These are phyloP conservation scores for Kwoniella newhampshirensis DNA, from an alignment of 768 basidiomycete species.

Conservation along the genomic window DNA sequence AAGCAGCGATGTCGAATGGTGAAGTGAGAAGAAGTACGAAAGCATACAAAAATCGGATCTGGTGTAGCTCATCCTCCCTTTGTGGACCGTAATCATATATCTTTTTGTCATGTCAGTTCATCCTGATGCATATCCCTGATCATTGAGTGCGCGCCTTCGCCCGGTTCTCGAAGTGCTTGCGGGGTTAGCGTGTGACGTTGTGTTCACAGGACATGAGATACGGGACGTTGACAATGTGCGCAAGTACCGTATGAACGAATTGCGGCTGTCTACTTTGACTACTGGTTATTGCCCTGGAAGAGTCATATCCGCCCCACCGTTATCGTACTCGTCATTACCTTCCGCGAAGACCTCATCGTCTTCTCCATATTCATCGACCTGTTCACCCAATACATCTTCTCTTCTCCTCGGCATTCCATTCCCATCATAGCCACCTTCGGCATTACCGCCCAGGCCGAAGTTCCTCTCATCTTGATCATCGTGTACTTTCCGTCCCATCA, in stretches of 20 bases:
- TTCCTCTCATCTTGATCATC: slow-evolving; percentile 13
- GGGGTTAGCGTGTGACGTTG: no score
- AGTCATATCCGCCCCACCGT: slow-evolving; percentile 1
- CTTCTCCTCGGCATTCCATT: slow-evolving; percentile 6
- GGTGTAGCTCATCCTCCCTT: slow-evolving; percentile 6
- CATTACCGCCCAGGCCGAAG: slow-evolving; percentile 11
- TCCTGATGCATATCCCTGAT: slow-evolving; percentile 15
- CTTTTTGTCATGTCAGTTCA: slow-evolving; percentile 11
- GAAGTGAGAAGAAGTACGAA: background rate
- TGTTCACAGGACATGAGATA: no score
- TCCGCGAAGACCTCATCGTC: slow-evolving; percentile 41
- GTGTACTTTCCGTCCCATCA: slow-evolving; percentile 23
- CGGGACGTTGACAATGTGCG: background rate
- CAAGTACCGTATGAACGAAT: background rate
- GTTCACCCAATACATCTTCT: slow-evolving; percentile 26
- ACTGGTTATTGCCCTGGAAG: no score
- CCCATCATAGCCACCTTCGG: slow-evolving; percentile 22
- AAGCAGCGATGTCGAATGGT: background rate
- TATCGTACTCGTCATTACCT: slow-evolving; percentile 39
- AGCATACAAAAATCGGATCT: no score
- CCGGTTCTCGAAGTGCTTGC: no score
- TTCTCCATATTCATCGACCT: slow-evolving; percentile 38
- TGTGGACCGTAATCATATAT: background rate
- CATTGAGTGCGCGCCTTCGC: no score
- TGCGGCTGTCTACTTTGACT: no score